phyloP scores from a whole-genome alignment of 1,139 yeast genomes.

The Saccharomycopsis crataegensis region DNA sequence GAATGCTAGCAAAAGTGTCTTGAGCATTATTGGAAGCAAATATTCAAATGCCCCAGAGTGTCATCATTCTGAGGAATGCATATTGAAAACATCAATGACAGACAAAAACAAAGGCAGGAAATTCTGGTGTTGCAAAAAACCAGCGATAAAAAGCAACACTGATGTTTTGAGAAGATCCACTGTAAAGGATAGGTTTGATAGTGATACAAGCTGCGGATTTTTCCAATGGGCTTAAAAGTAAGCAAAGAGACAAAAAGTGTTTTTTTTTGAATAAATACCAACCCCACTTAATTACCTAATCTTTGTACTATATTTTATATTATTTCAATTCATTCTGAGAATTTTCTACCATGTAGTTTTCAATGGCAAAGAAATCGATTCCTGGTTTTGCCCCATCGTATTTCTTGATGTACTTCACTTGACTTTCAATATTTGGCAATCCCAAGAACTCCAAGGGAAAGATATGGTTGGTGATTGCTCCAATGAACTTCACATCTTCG shows the following conservation, averaged over 20 bases:
- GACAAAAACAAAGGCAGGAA: conserved; percentile 42
- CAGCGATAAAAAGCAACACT: conserved; percentile 20
- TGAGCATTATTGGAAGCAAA: conserved; percentile 8
- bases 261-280: too few species aligned
- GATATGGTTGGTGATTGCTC: conserved; percentile 25
- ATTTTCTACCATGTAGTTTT: not conserved
- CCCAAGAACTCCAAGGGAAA: conserved; percentile 14
- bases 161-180: conserved; percentile 23
- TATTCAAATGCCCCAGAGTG: conserved; percentile 43
- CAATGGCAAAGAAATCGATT: not conserved
- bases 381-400: too few species aligned
- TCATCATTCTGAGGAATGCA: conserved; percentile 42
- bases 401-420: conserved; percentile 8
- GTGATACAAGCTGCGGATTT: conserved; percentile 31
- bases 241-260: too few species aligned
- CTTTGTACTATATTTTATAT: conserved; percentile 24
- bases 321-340: not conserved
- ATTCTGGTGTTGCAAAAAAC: conserved; percentile 52
- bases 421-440: conserved; percentile 24
- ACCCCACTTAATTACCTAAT: not conserved
- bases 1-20: not conserved
- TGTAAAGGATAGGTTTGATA: conserved; percentile 20
- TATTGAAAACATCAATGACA: conserved; percentile 42
- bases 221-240: conserved; percentile 30
- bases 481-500: conserved; percentile 21